Percentiles rank a stretch among this genome's conserved stretches.
These are phyloP conservation scores for Penicillium canariense DNA, from an alignment of 495 filamentous ascomycete species.

Conservation along the genomic window DNA sequence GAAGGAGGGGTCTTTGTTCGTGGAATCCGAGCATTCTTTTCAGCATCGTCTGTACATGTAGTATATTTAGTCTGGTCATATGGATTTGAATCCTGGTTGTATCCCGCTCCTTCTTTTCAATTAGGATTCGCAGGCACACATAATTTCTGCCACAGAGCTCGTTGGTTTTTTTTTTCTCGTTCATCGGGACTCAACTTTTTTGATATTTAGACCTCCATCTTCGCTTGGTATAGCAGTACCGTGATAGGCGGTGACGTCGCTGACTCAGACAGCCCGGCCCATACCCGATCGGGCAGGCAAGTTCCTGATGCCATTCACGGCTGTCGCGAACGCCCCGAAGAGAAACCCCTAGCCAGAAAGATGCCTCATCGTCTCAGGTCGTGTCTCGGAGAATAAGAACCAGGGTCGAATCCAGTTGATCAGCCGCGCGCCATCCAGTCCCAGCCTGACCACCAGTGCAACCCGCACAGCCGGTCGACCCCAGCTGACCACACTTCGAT, in stretches of 20 bases:
- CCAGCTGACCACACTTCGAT: conserved; percentile 25
- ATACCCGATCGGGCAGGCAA: conserved; percentile 16
- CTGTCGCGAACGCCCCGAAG: neutral
- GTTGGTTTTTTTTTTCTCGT: neutral
- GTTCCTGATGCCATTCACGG: conserved; percentile 19
- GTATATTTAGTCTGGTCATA: conserved; percentile 11
- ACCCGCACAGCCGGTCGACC: conserved; percentile 18
- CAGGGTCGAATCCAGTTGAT: conserved; percentile 2
- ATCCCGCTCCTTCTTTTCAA: neutral
- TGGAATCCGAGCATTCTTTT: conserved; percentile 11
- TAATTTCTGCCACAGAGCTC: neutral
- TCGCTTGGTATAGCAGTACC: conserved; percentile 12
- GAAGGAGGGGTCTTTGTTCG: conserved; percentile 1
- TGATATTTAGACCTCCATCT: neutral
- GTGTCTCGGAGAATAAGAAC: conserved; percentile 16
- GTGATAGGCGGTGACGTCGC: conserved; percentile 10
- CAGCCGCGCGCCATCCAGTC: conserved; percentile 9
- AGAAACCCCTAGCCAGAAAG: neutral
- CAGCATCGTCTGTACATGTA: conserved; percentile 17
- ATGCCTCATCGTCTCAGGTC: neutral
- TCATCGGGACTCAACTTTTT: conserved; percentile 1
- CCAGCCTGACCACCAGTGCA: conserved; percentile 25
- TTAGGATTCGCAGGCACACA: neutral
- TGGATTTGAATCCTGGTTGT: conserved; percentile 7
- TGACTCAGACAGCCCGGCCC: conserved; percentile 14